Base-by-base conservation (phyloP, 169 alveolate species). In the Plasmodium vinckei region DNA sequence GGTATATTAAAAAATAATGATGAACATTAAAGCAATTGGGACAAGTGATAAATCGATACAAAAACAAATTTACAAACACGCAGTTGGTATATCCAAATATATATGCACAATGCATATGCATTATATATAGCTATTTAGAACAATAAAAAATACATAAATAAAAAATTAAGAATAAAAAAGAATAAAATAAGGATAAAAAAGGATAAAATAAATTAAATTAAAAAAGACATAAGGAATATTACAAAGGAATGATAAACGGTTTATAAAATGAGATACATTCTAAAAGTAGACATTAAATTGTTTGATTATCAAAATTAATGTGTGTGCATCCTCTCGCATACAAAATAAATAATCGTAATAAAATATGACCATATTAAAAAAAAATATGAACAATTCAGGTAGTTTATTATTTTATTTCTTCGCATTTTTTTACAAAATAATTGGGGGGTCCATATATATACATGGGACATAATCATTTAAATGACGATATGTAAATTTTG, bases 391-490 rank as follows among this genome's bases (percentile, higher is more conserved):
- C 56, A 1, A 12, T 63, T 47, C 63, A 57, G 13, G 59, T 23
- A 64, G 12, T 51, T 5, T 61, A 64, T 64, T 7, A 54, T 57
- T 53, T 23, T 33, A 33, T 15, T 7, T 49, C 25, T 44, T 9
- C 13, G 21, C 27, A 7, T 25, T 33, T 42, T 75, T 25, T 69
- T 54, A 84, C 72, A 70, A 63, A 57, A 84, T 54, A 70, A 44
- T 65, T 15, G 96, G 96, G 12, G 72, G 82, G 63, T 65, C 91
- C 96, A 93, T 93, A 53, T 19, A 59, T 42, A 87, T 54, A 69
- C 96, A 91, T 9, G 96, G 95, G 17, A 33, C 44, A 67, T 59
- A 93, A 21, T 88, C 96, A 25, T 77, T 73, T 25, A 93, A 87
- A 71, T 93, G 94, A 21, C 42, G 56, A 63, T 88, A 86, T 10